Base-by-base conservation (phyloP, 1,284 basidiomycete species). In the Moniliella sp. region DNA sequence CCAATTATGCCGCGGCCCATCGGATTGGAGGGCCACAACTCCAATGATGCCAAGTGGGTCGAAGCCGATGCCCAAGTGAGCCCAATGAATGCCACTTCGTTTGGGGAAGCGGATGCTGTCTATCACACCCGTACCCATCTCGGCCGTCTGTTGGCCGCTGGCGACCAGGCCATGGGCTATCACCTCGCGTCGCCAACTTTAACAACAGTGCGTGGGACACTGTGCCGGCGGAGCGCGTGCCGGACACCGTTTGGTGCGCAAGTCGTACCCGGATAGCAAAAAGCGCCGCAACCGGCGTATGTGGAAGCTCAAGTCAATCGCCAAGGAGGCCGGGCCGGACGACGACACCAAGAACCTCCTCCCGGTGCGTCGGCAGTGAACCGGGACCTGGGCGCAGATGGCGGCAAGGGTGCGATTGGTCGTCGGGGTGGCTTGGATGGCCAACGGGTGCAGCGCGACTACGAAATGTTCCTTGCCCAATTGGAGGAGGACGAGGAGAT, bases 81-180 rank as follows among this genome's bases (percentile, higher is more conserved):
- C 1, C 70, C 86, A 11, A 69, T 79, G 3, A 75, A 75, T 17
- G 78, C 79, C 0, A 78, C 79, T 62, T 42, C 47, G 5, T 58
- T 58, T 27, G 56, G 56, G 18, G 45, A 60, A 54, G 44, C 66
- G 62, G 61, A 83, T 48, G 78, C 78, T 43, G 91, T 93, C 46
- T 84, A 75, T 66, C 84, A 94, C 64, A 88, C 86, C 9, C 78
- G 86, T 23, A 94, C 88, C 10, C 88, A 97, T 53, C 74, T 97
- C 26, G 91, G 91, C 30, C 76, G 72, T 10, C 82, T 97, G 49
- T 69, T 97, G 14, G 84, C 94, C 58, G 84, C 88, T 0, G 91
- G 88, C 14, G 91, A 97, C 62, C 76, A 81, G 0, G 84, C 73
- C 14, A 65, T 93, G 38, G 88, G 88, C 3, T 97, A 83, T 67